A percentile compares a stretch with the other conserved stretches of the same genome.
Evolutionary conservation across 768 basidiomycete genomes (phyloP).

Genomic region (Rhodotorula paludigena): DNA sequence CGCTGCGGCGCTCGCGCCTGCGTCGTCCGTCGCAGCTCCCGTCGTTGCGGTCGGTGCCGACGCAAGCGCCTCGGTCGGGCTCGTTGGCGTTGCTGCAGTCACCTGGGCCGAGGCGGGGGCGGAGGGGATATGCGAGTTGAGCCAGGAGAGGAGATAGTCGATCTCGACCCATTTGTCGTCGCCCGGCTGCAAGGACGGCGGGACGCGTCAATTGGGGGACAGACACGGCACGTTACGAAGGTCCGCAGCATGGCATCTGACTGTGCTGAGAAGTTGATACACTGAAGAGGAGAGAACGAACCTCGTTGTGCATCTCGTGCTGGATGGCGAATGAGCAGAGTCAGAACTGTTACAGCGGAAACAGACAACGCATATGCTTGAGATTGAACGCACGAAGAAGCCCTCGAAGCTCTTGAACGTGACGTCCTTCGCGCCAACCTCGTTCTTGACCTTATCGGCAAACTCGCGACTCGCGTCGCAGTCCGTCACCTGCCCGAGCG

Average conservation of each 20-base stretch:
- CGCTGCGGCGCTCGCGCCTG: background rate
- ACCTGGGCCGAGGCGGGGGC: background rate
- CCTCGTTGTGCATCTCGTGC: slow-evolving; percentile 41
- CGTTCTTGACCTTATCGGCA: slow-evolving; percentile 24
- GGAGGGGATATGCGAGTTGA: slow-evolving; percentile 2
- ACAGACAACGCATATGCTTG: background rate
- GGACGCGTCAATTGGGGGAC: background rate
- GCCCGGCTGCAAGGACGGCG: slow-evolving; percentile 21
- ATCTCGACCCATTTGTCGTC: slow-evolving; percentile 36
- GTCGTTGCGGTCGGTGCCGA: background rate
- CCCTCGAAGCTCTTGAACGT: slow-evolving; percentile 24
- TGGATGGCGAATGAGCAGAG: background rate
- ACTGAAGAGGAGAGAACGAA: background rate
- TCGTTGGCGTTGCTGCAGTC: background rate
- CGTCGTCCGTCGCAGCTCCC: background rate
- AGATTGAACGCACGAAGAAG: slow-evolving; percentile 12
- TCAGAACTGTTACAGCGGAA: rapidly evolving
- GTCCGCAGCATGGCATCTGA: too few relatives aligned
- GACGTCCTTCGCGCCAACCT: slow-evolving; percentile 18
- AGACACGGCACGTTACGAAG: too few relatives aligned
- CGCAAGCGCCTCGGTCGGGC: background rate
- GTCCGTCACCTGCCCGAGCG: slow-evolving; percentile 15
- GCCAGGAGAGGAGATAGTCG: slow-evolving; percentile 34
- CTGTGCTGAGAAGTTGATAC: background rate
- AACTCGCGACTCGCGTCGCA: slow-evolving; percentile 15